A percentile compares a stretch with the other conserved stretches of the same genome.
These are phyloP conservation scores for Candida ficus DNA, from an alignment of 805 yeast species.

Conservation along the genomic window DNA sequence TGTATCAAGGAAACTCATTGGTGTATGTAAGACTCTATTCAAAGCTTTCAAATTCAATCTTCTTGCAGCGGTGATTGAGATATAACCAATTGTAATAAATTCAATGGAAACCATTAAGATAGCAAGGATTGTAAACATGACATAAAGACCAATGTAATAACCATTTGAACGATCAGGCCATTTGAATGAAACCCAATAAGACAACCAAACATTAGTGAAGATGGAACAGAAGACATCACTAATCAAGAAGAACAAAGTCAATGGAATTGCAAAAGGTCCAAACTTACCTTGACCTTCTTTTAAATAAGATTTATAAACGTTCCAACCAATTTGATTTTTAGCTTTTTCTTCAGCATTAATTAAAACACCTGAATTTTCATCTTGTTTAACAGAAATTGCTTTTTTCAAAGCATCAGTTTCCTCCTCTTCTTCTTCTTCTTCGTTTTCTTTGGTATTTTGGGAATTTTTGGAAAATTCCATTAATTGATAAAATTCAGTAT, in stretches of 20 bases:
- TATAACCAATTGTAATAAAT: slow-evolving; percentile 42
- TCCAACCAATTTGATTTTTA: slow-evolving; percentile 44
- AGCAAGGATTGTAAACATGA: slow-evolving; percentile 50
- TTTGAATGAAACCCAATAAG: slow-evolving; percentile 68
- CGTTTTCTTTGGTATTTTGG: slow-evolving; percentile 9
- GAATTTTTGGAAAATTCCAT: slow-evolving; percentile 38
- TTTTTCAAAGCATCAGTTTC: slow-evolving; percentile 19
- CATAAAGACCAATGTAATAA: slow-evolving; percentile 71
- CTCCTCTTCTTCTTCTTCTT: slow-evolving; percentile 21
- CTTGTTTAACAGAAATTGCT: slow-evolving; percentile 13
- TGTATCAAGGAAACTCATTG: slow-evolving; percentile 79
- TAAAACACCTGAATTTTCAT: slow-evolving; percentile 30
- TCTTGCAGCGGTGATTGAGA: slow-evolving; percentile 51
- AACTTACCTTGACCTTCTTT: slow-evolving; percentile 50
- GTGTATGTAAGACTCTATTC: slow-evolving; percentile 59
- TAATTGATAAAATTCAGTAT: slow-evolving; percentile 41
- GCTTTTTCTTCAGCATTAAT: slow-evolving; percentile 52
- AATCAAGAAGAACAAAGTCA: slow-evolving; percentile 21
- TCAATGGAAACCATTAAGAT: slow-evolving; percentile 38
- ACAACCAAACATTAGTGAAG: slow-evolving; percentile 72
- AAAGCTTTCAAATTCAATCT: slow-evolving; percentile 60
- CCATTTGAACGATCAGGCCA: slow-evolving; percentile 42
- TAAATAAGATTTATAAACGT: slow-evolving; percentile 47
- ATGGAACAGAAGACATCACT: slow-evolving; percentile 46
- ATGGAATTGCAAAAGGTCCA: slow-evolving; percentile 27